Base-by-base conservation (phyloP, 495 filamentous ascomycete genomes). In the Daldinia concentrica region DNA sequence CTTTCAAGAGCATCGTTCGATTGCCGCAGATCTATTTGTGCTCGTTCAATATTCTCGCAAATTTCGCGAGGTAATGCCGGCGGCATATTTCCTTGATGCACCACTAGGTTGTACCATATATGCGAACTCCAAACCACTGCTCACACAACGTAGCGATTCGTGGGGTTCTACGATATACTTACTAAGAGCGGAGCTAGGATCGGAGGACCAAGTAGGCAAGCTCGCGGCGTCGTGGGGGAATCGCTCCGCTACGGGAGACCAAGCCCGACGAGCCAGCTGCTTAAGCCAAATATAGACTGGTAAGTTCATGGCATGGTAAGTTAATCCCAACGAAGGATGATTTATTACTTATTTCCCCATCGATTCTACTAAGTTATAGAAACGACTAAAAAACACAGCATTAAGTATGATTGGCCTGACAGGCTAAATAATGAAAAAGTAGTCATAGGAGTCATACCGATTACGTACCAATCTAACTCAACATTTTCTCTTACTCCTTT, bases 231-330 rank as follows among this genome's bases (percentile, higher is more conserved):
- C 66, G 66, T 73, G 71, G 66, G 71, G 66, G 71, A 62, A 32
- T 57, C 54, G n/a, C 54, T 66, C 14, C 58, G 30, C 62, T 62
- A 58, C 55, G 57, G 61, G 24, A 66, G 39, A 64, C 57, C 45
- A 69, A 69, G 66, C 55, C 64, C 57, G 58, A 63, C 26, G 62
- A 66, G 26, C 66, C 62, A 45, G 56, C 37, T 36, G 22, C 61
- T 68, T 73, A 68, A 54, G 39, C 70, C 65, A 19, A 62, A 73
- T 48, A 69, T 9, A 60, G 65, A 61, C 17, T 68, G 60, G 65
- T 54, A 41, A 30, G 9, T 66, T 22, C 62, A 41, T 54, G 57
- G 37, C 50, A 32, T 56, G 54, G 37, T 57, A 51, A 3, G 22
- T 52, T 48, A 14, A 24, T 64, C 51, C 50, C 61, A 52, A 63